phyloP scores from a whole-genome alignment of 2,329 filamentous ascomycete species.

The Fusarium zealandicum region DNA sequence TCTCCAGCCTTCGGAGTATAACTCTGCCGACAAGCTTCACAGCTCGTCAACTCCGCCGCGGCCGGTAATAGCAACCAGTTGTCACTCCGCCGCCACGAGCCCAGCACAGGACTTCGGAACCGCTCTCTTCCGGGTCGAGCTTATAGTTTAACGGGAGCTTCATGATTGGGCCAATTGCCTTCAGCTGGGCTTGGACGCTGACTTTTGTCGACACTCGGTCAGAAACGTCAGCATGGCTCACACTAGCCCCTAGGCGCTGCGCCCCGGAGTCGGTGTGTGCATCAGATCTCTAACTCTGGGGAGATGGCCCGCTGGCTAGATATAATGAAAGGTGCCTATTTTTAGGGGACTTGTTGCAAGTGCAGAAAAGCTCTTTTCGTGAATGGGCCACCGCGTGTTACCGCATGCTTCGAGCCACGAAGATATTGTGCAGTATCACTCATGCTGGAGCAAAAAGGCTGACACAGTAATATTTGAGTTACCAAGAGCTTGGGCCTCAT shows the following conservation, averaged over 20 bases:
- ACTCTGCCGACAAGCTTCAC: not conserved
- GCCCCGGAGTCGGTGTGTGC: conserved; percentile 8
- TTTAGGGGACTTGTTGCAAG: not conserved
- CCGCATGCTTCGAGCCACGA: not conserved
- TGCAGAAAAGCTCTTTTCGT: not conserved
- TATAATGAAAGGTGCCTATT: conserved; percentile 4
- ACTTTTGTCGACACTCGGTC: conserved; percentile 12
- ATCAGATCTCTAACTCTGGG: conserved; percentile 1
- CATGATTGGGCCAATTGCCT: conserved; percentile 4
- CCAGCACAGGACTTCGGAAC: conserved; percentile 10
- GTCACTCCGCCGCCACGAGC: conserved; percentile 18
- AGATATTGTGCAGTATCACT: not conserved
- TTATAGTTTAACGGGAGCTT: not conserved
- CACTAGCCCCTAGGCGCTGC: conserved; percentile 29
- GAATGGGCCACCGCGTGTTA: conserved; percentile 1
- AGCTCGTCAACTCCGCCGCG: conserved; percentile 12
- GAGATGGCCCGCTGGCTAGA: not conserved
- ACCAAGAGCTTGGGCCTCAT: no score
- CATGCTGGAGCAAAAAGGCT: no score
- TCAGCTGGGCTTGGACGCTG: conserved; percentile 25
- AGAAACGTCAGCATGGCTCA: conserved; percentile 21
- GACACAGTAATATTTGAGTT: no score
- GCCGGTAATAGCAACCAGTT: conserved; percentile 27
- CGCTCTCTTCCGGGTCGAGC: conserved; percentile 13
- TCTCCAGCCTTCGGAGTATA: not conserved